Evolutionary conservation across 2,329 filamentous ascomycete genomes (phyloP).

Genomic region (Phoma sp.): DNA sequence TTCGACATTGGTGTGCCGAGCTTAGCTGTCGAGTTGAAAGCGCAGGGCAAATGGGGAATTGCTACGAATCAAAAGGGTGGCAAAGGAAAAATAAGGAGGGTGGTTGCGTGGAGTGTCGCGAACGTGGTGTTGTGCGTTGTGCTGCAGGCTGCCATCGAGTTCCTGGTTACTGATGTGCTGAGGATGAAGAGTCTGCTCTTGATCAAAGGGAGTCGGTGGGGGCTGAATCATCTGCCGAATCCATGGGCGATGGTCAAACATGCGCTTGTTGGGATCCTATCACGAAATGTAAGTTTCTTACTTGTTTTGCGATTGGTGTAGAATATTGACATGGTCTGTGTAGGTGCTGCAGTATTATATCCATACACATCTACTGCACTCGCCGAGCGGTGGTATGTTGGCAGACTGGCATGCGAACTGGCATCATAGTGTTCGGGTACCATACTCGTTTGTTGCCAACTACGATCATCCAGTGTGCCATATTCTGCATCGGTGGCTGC

Average conservation of each 20-base stretch:
- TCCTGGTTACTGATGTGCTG: conserved; percentile 60
- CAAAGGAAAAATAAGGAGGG: conserved; percentile 53
- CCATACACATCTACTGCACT: conserved; percentile 75
- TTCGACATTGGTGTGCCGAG: conserved; percentile 76
- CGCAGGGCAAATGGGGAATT: conserved; percentile 62
- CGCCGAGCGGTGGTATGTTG: conserved; percentile 33
- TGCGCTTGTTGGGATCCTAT: conserved; percentile 58
- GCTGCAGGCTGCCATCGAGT: conserved; percentile 64
- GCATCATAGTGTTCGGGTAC: conserved; percentile 64
- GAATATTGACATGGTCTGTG: not conserved
- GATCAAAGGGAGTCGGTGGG: conserved; percentile 64
- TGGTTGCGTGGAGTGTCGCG: conserved; percentile 60
- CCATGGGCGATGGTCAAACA: conserved; percentile 67
- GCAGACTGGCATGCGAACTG: conserved; percentile 57
- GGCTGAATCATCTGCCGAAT: conserved; percentile 66
- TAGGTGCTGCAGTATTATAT: conserved; percentile 73
- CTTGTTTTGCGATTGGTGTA: not conserved
- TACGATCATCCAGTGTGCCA: conserved; percentile 73
- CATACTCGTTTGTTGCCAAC: conserved; percentile 68
- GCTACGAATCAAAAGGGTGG: conserved; percentile 51
- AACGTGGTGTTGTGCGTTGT: conserved; percentile 63
- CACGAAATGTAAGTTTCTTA: conserved; percentile 60
- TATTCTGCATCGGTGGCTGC: conserved; percentile 68
- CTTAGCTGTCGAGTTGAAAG: conserved; percentile 72
- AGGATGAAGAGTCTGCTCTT: conserved; percentile 62